Base-by-base conservation (phyloP, 805 yeast species). In the Ascoidea tarda region DNA sequence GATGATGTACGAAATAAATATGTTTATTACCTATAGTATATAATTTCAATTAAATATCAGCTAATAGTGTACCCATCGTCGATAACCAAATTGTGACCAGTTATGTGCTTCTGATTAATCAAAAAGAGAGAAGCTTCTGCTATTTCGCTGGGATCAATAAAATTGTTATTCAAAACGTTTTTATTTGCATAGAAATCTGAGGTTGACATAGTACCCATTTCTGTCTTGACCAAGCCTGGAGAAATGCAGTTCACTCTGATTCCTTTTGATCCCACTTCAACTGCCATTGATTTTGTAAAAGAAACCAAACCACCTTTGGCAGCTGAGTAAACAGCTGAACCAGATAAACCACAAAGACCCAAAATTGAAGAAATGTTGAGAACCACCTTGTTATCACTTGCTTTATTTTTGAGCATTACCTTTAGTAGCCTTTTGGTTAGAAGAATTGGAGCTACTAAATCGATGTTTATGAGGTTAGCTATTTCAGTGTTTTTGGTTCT, bases 301-400 rank as follows among this genome's bases (percentile, higher is more conserved):
- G 83, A 83, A 49, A 76, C 66, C 3, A 87, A 60, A 0, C 88
- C 96, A 0, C 83, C 81, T 61, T 87, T 87, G 51, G 84, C 69
- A 0, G 89, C 85, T 0, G 83, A 68, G 59, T 87, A 87, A 0
- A 81, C 81, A 0, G 79, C 56, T 0, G 88, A 74, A 1, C 95
- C 95, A 3, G 58, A 50, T 6, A 58, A 54, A 1, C 72, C 75
- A 0, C 72, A 67, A 3, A 68, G 48, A 0, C 84, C 78, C 28
- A 87, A 66, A 6, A 83, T 72, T 0, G 95, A 85, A 1, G 91
- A 77, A 0, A 87, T 65, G 60, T 84, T 86, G 38, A 87, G 60
- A 12, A 87, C 77, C 48, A 28, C 31, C n/a, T 32, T 46, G 8
- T 46, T 50, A 28, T 32, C 56, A 52, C 60, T 57, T 51, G 62